Conservation (phyloP, 495 filamentous ascomycete genomes). For the Melanomma pulvis-pyrius region DNA sequence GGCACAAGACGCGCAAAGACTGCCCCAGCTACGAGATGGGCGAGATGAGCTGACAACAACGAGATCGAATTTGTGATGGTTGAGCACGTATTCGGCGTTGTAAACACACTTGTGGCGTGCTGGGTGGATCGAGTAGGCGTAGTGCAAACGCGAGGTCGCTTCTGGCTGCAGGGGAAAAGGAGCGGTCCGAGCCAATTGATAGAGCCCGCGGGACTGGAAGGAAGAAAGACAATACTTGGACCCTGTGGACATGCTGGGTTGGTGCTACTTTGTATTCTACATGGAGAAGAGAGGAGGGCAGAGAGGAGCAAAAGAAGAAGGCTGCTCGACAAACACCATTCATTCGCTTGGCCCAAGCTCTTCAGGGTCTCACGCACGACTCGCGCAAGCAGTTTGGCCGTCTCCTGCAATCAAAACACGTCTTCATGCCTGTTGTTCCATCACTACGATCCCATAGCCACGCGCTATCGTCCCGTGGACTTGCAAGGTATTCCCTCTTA, state of each 20-base stretch:
- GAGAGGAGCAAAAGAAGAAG: background rate
- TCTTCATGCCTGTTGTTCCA: background rate
- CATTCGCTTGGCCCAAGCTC: background rate
- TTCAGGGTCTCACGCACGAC: background rate
- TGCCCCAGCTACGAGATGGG: background rate
- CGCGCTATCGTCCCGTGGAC: too few species aligned
- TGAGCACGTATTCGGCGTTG: background rate
- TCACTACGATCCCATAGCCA: background rate
- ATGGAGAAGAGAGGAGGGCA: background rate
- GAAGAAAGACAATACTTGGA: conserved; percentile 5
- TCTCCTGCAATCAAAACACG: background rate
- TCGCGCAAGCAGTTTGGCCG: background rate
- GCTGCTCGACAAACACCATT: background rate
- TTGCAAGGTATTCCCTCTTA: too few species aligned
- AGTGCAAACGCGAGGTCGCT: background rate
- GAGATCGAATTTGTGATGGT: conserved; percentile 1
- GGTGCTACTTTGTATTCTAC: background rate
- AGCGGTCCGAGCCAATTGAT: background rate
- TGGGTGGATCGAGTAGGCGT: conserved; percentile 16
- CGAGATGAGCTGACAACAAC: conserved; percentile 4
- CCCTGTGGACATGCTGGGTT: background rate
- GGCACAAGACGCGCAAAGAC: background rate
- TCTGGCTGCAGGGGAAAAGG: background rate
- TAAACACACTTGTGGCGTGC: conserved; percentile 9
- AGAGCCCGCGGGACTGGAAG: background rate